Conservation (phyloP, 78 protist species). For the Corallochytrium limacisporum region DNA sequence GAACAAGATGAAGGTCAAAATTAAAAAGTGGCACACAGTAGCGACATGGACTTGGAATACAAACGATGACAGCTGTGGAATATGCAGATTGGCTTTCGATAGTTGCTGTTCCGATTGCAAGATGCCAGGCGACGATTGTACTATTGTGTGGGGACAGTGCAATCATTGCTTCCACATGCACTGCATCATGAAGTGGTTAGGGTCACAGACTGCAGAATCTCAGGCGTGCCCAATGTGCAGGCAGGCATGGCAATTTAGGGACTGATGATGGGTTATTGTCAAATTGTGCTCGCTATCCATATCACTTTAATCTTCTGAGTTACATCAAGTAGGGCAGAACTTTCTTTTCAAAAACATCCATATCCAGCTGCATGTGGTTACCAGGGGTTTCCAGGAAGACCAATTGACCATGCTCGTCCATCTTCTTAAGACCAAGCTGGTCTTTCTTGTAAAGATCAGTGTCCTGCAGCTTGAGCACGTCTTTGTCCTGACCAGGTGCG, state of each 20-base stretch:
- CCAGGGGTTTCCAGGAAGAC: constrained; percentile 9
- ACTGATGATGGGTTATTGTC: too few relatives aligned
- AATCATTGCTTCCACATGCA: constrained; percentile 78
- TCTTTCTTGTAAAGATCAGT: constrained; percentile 8
- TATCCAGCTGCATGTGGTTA: background rate
- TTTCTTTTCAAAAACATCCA: background rate
- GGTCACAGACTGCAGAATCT: background rate
- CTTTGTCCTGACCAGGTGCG: background rate
- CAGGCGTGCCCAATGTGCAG: constrained; percentile 47
- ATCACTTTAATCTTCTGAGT: too few relatives aligned
- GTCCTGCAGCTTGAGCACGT: background rate
- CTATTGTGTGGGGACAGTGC: constrained; percentile 68
- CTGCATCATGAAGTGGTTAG: constrained; percentile 74
- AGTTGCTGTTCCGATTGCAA: constrained; percentile 63
- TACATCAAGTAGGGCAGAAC: too few relatives aligned
- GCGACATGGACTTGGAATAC: too few relatives aligned
- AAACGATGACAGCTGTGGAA: constrained; percentile 69
- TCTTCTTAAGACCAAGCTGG: constrained; percentile 4
- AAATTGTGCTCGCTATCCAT: too few relatives aligned
- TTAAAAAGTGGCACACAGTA: too few relatives aligned
- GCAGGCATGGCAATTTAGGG: constrained; percentile 14
- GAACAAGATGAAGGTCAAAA: too few relatives aligned
- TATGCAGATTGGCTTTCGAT: constrained; percentile 66
- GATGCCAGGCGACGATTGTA: constrained; percentile 83
- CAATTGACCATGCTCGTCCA: constrained; percentile 10